Base-by-base conservation (phyloP, 2,329 filamentous ascomycete species). In the Chrysoporthe austroafricana region DNA sequence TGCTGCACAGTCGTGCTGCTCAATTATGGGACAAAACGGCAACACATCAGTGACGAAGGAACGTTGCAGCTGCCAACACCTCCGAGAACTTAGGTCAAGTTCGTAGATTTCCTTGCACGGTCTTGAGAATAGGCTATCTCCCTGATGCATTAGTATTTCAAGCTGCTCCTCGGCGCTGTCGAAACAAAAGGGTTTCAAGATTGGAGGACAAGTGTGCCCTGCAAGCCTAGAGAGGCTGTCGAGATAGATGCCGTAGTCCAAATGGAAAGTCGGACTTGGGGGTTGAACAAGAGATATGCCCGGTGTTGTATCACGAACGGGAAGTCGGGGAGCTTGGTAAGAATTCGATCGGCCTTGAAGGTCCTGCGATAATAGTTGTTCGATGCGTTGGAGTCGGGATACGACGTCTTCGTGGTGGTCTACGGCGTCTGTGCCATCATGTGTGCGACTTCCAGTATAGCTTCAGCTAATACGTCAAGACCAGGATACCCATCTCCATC, bases 1-100 rank as follows among this genome's bases (percentile, higher is more conserved):
- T 2, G 54, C 64, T 1, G 65, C 32, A 39, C 69, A 67, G 36
- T 66, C 69, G 16, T 62, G 57, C 14, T 69, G 69, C 56, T 71
- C 70, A n/a, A 73, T 67, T 44, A 73, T 71, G 14, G 71, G 72
- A 57, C 69, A 72, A 70, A 69, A 73, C 3, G 70, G 71, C 14
- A 73, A 58, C 1, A 72, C 71, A 16, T 72, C 64, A 11, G 60
- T 44, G 11, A 66, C 62, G 54, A 72, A 73, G 5, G 65, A n/a
- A 14, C 72, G 66, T 44, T 71, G 64, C 9, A 72, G 54, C 21
- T 63, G 66, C 62, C 67, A 69, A 26, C 70, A 70, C 1, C 59
- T 58, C 39, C 65, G 48, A 8, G 60, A 59, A 13, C 62, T 59
- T 21, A 71, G 63, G 32, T 71, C 69, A 4, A 73, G 56, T 42